A percentile compares a stretch with the other conserved stretches of the same genome.
These are phyloP conservation scores for Malus sieversii DNA, from an alignment of 306 rosid species.

Conservation along the genomic window DNA sequence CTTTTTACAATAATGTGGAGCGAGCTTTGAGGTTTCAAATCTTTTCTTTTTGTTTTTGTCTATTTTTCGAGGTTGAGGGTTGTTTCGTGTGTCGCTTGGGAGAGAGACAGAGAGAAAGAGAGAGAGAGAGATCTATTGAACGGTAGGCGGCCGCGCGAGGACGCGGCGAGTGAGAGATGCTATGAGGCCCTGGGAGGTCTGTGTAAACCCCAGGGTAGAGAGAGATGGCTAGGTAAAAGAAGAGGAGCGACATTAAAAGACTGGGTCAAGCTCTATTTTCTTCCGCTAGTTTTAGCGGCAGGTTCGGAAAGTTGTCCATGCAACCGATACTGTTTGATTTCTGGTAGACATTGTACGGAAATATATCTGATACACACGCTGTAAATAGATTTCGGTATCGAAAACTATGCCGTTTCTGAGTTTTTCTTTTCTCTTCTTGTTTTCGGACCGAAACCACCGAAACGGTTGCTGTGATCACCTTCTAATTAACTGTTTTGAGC, in stretches of 20 bases:
- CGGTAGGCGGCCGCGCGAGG: constrained; percentile 14
- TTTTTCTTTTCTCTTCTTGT: neutral
- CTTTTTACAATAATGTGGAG: neutral
- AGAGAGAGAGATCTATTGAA: neutral
- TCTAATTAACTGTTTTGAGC: neutral
- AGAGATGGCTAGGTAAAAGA: constrained; percentile 17
- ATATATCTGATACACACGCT: neutral
- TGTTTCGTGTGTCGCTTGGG: neutral
- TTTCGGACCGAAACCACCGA: neutral
- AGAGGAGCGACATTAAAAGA: constrained; percentile 24
- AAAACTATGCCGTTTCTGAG: neutral
- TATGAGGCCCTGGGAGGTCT: neutral
- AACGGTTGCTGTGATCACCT: neutral
- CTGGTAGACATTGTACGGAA: neutral
- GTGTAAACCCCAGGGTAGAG: constrained; percentile 23
- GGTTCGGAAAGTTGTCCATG: constrained; percentile 17
- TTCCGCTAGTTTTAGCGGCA: constrained; percentile 47
- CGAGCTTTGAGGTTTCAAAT: neutral
- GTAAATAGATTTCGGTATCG: neutral
- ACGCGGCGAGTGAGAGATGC: constrained; percentile 28
- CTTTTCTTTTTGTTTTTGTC: neutral
- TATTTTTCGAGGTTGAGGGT: neutral
- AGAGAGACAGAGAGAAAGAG: neutral
- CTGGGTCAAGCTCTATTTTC: constrained; percentile 27
- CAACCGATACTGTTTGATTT: neutral